Conservation (phyloP, 2,329 filamentous ascomycete genomes). For the Whalleya microplaca region DNA sequence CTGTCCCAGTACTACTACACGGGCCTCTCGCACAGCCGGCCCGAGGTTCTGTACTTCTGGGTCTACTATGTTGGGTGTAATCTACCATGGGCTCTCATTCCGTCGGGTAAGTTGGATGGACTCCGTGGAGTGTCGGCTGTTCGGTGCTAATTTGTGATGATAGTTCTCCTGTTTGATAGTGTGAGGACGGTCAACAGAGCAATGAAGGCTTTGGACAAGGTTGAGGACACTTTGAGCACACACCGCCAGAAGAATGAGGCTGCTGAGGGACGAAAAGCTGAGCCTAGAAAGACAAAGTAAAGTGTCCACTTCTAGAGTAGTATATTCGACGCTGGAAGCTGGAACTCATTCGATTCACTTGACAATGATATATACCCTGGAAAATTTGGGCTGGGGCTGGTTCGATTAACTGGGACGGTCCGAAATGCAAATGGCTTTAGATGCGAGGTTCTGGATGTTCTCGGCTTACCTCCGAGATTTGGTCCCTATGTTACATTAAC, state of each 20-base stretch:
- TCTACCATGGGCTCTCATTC: slow-evolving; percentile 62
- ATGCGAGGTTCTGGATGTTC: no score
- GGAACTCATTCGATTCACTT: no score
- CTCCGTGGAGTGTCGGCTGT: background rate
- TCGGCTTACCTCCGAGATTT: no score
- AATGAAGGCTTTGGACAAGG: slow-evolving; percentile 31
- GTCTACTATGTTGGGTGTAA: slow-evolving; percentile 66
- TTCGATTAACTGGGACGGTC: no score
- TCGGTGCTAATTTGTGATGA: background rate
- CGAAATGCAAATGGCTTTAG: no score
- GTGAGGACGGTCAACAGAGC: slow-evolving; percentile 30
- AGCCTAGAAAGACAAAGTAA: slow-evolving; percentile 32
- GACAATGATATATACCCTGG: no score
- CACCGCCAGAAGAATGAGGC: slow-evolving; percentile 16
- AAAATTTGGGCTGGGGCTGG: no score
- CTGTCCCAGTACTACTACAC: slow-evolving; percentile 49
- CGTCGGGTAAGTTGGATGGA: slow-evolving; percentile 49
- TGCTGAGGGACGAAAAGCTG: background rate
- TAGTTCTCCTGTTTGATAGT: slow-evolving; percentile 36
- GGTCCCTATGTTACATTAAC: no score
- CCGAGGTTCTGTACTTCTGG: slow-evolving; percentile 66
- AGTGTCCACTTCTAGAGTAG: background rate
- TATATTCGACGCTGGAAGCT: no score
- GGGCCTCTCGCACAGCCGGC: slow-evolving; percentile 57
- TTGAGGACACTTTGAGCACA: slow-evolving; percentile 24